Base-by-base conservation (phyloP, 2,329 filamentous ascomycete species). In the Colletotrichum sp. region DNA sequence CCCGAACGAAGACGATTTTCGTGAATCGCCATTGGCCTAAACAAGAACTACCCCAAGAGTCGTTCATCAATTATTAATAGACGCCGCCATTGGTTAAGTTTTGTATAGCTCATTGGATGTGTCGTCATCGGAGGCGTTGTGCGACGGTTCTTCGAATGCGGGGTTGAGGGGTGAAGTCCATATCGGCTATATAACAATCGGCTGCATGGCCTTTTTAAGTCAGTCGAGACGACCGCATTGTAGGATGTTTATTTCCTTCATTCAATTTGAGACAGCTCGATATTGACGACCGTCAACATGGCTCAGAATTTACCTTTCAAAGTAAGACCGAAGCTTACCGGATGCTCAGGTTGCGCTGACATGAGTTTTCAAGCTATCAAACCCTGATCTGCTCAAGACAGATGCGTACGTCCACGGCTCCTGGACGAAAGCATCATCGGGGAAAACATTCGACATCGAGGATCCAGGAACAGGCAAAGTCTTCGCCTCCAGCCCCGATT, bases 401-500 rank as follows among this genome's bases (percentile, higher is more conserved):
- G 86, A 90, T 73, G 89, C 87, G 58, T 87, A 88, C 62, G 83
- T 91, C 69, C 83, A 89, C 67, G 87, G 88, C 58, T 74, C 86
- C 77, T 88, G 87, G 84, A 83, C 87, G 2, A 74, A 82, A 7
- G 84, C 89, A 18, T 85, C 85, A 56, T 87, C 85, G n/a, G 86
- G 86, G 55, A 83, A 85, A 36, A 85, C 87, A 0, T 91, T 91
- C 73, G 84, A 89, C 75, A 86, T 91, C 14, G 78, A 89, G 12
- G 89, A 91, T 71, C 90, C 90, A 0, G 90, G 89, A 38, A 87
- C 86, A 3, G 86, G 87, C 76, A 83, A 84, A 58, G 77, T 83
- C 4, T 91, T 89, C 87, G 86, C 88, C 2, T 86, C 85, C 10
- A 89, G 87, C 75, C 86, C 90, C 0, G 85, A 88, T 77, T 88